Evolutionary conservation across 140 eudicot species (phyloP), one percentile per base, ranked within the genome.

Genomic region (Anethum foeniculum): DNA sequence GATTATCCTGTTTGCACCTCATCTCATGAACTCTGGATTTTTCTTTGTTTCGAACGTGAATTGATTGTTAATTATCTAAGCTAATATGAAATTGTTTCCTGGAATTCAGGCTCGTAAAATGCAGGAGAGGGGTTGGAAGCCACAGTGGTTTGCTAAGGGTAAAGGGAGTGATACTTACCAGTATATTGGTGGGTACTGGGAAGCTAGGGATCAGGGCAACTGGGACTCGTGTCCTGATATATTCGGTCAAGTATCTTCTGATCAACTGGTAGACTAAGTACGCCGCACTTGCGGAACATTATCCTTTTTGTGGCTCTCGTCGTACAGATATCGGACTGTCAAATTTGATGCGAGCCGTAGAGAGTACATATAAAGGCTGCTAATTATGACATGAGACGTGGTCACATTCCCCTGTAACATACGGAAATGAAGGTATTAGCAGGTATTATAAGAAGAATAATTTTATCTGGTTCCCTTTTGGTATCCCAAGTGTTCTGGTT

Each of bases 91-190:
- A 77, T 77, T 13, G 21, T 32, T 58, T 27, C 46, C 11, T 86
- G 60, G 64, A 5, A 28, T 25, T 47, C 83, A 92, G 98, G 98
- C 97, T 7, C 88, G 96, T 81, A 87, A 89, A 80, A 94, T 94
- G 98, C 98, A 94, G 88, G 98, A 94, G 83, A 86, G 91, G 71
- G 98, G 98, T 23, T 94, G 98, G 98, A 88, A 89, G 86, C 97
- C 98, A 1, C 89, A 80, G 83, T 92, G 97, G 98, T 92, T 94
- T 77, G 90, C 90, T 0, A 90, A 89, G 86, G 94, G 86, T 77
- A 88, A 89, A 81, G 90, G 81, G 74, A 84, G 91, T n/a, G 94
- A 90, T 82, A 84, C 88, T 18, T 92, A 89, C 80, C 91, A 87
- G 78, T 94, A 87, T 65, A 84, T 85, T 10, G 98, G 98, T 46